These are phyloP conservation scores for Leccinum subfulvum DNA, from an alignment of 1,284 basidiomycete species.

Conservation along the genomic window DNA sequence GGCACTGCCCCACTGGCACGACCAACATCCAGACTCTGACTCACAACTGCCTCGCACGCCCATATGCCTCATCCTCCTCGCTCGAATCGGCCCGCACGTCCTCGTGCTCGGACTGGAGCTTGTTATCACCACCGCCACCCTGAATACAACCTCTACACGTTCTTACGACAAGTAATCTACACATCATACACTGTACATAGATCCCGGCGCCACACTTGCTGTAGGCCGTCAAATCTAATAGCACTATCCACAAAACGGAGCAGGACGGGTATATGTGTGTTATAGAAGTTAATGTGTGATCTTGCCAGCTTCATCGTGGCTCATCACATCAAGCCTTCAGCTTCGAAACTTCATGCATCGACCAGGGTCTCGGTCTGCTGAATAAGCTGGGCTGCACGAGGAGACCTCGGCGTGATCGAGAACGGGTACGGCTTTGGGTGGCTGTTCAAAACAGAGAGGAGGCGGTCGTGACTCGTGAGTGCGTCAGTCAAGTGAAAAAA, in stretches of 20 bases:
- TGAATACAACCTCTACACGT: neutral
- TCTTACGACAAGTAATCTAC: neutral
- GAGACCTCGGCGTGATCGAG: constrained; percentile 31
- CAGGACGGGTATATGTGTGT: neutral
- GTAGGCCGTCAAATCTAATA: neutral
- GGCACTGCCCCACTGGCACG: no score
- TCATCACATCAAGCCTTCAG: neutral
- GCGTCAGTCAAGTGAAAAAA: neutral
- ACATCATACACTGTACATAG: neutral
- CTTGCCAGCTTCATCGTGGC: neutral
- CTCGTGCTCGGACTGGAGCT: neutral
- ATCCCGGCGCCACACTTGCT: neutral
- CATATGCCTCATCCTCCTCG: neutral
- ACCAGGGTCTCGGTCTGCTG: constrained; percentile 14
- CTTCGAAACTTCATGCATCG: neutral
- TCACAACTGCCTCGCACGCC: neutral
- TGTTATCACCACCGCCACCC: neutral
- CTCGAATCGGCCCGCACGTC: neutral
- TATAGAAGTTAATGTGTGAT: neutral
- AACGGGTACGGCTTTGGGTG: constrained; percentile 24
- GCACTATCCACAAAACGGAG: neutral
- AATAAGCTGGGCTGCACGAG: constrained; percentile 12
- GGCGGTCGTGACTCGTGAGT: neutral
- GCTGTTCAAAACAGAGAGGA: constrained; percentile 1
- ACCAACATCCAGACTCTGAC: no score